Percentiles rank a stretch among this genome's conserved stretches.
Conservation (phyloP, 75 land plant genomes). For the Sequoiadendron giganteum region DNA sequence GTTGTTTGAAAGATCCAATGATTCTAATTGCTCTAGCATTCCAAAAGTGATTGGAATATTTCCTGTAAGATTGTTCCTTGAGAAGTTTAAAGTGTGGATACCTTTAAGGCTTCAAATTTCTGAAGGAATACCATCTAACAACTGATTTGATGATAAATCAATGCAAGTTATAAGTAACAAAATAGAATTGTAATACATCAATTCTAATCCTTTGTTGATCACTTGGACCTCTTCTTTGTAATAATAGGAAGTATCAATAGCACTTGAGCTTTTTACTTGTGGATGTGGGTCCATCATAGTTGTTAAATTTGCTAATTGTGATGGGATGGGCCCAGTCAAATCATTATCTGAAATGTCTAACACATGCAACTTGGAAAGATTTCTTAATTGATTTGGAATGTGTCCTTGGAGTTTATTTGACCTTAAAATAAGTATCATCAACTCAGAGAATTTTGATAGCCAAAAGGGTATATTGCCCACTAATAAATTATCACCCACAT, state of each 20-base stretch:
- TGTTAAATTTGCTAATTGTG: no score
- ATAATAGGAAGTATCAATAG: not conserved
- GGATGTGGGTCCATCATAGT: no score
- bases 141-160: slow-evolving; percentile 13
- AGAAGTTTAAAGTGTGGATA: slow-evolving; percentile 9
- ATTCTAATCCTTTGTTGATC: not conserved
- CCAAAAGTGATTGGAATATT: not conserved
- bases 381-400: not conserved
- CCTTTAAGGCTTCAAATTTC: not conserved
- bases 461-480: no score
- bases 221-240: not conserved
- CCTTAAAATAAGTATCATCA: no score
- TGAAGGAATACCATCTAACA: slow-evolving; percentile 9
- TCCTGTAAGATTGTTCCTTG: slow-evolving; percentile 12
- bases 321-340: no score
- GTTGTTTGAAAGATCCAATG: no score
- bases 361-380: not conserved
- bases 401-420: not conserved
- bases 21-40: no score
- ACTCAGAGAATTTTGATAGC: no score
- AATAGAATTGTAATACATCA: not conserved
- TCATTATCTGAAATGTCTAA: no score
- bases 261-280: no score
- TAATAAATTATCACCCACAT: no score
- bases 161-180: not conserved